phyloP scores from a whole-genome alignment of 2,329 filamentous ascomycete genomes.

The Raffaelea deltoideospora region DNA sequence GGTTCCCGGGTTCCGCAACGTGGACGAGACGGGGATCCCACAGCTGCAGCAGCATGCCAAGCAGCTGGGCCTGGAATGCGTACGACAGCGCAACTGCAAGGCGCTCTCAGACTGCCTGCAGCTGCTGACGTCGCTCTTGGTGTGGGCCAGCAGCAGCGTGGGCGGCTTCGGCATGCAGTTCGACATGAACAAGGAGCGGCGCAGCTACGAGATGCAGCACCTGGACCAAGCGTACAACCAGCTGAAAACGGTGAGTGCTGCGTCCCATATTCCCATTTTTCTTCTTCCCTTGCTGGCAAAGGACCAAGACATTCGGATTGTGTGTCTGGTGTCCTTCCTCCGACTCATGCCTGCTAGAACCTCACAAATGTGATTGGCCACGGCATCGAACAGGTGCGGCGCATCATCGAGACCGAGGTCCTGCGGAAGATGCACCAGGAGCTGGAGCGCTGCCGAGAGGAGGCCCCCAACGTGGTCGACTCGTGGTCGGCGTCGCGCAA shows the following conservation, averaged over 20 bases:
- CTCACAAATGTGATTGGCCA: background rate
- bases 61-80: slow-evolving; percentile 31
- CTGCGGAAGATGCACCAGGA: background rate
- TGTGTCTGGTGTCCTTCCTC: no score
- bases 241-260: background rate
- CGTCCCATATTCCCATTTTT: no score
- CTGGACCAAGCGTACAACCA: slow-evolving; percentile 2
- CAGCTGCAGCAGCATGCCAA: slow-evolving; percentile 42
- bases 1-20: slow-evolving; percentile 29
- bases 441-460: background rate
- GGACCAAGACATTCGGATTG: no score
- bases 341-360: no score
- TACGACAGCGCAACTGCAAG: slow-evolving; percentile 16
- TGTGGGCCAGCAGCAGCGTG: slow-evolving; percentile 1
- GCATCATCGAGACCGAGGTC: slow-evolving; percentile 2
- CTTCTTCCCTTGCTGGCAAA: no score
- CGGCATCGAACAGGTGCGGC: background rate
- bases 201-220: slow-evolving; percentile 2
- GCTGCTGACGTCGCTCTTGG: slow-evolving; percentile 3
- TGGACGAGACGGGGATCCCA: slow-evolving; percentile 43
- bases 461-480: background rate
- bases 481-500: background rate
- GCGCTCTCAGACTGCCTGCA: slow-evolving; percentile 33
- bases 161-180: slow-evolving; percentile 2
- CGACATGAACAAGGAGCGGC: slow-evolving; percentile 1